Conservation (phyloP, 2,329 filamentous ascomycete species). For the Neonectria neomacrospora region DNA sequence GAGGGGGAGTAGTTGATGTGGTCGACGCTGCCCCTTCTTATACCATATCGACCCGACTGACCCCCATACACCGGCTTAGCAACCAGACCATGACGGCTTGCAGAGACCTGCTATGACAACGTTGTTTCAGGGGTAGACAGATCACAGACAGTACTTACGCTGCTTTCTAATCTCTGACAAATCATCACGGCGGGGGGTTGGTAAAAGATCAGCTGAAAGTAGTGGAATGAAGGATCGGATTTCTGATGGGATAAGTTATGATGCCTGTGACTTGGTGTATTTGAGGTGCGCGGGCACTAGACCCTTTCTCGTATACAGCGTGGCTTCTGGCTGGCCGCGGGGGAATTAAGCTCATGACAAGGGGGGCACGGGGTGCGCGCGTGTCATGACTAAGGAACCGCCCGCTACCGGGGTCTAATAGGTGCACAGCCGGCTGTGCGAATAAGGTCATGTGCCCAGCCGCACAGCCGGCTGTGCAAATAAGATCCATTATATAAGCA, state of each 20-base stretch:
- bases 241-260: not conserved
- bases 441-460: too few species aligned
- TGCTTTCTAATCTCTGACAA: not conserved
- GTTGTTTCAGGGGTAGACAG: too few species aligned
- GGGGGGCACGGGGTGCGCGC: conserved; percentile 13
- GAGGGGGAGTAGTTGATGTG: not conserved
- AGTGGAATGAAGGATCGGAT: not conserved
- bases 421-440: too few species aligned
- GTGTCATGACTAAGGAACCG: conserved; percentile 29
- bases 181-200: not conserved
- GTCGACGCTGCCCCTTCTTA: not conserved
- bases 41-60: not conserved
- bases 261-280: not conserved
- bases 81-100: not conserved
- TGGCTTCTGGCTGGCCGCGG: not conserved
- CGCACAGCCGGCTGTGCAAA: too few species aligned
- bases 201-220: not conserved
- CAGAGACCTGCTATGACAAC: not conserved
- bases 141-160: too few species aligned
- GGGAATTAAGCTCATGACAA: conserved; percentile 1
- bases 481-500: too few species aligned
- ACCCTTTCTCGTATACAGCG: not conserved
- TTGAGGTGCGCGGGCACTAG: not conserved
- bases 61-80: not conserved
- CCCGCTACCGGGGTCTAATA: too few species aligned